Evolutionary conservation across 2,329 filamentous ascomycete genomes (phyloP), one percentile per base, ranked within the genome.

Genomic region (Aurifilum marmelostoma): DNA sequence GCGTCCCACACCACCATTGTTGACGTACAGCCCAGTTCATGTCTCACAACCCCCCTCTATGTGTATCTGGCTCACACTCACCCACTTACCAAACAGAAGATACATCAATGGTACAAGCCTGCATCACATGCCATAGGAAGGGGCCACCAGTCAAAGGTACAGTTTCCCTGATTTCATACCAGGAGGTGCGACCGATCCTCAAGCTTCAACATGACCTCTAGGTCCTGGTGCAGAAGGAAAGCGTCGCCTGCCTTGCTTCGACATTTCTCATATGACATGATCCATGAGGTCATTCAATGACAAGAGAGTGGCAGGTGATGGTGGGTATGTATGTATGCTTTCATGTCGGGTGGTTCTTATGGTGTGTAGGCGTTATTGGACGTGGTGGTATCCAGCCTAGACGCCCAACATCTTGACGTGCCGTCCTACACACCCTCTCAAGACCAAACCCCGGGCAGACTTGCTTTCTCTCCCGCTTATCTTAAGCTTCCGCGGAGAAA

Each of bases 331-430:
- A 37, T n/a, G 43, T 21, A 37, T 34, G 29, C n/a, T 37, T 32
- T 4, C 12, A 8, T 47, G 43, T 9, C 43, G n/a, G n/a, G n/a
- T n/a, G n/a, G 21, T n/a, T 21, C 21, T 37, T 32, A 32, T 59
- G 56, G 56, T 59, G 32, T 59, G 56, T 59, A 37, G 56, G 9
- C 8, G 16, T 11, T 8, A 59, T 59, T 59, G 56, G 56, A 59
- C 21, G 56, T 37, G 29, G 56, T 37, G 56, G 16, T n/a, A 37
- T 14, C 18, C 27, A 16, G 12, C 32, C 24, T 59, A 34, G 32
- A 32, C 56, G 56, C 56, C 56, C 32, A 24, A 14, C 9, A 32
- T 12, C 27, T 29, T 29, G 56, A 34, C 16, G 27, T 39, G 5
- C 37, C 37, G 56, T 4, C 32, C 21, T 37, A 5, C 29, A 59